Evolutionary conservation across 352 stramenopile genomes (phyloP), one percentile per base, ranked within the genome.

Genomic region (Pythium catenulatum): DNA sequence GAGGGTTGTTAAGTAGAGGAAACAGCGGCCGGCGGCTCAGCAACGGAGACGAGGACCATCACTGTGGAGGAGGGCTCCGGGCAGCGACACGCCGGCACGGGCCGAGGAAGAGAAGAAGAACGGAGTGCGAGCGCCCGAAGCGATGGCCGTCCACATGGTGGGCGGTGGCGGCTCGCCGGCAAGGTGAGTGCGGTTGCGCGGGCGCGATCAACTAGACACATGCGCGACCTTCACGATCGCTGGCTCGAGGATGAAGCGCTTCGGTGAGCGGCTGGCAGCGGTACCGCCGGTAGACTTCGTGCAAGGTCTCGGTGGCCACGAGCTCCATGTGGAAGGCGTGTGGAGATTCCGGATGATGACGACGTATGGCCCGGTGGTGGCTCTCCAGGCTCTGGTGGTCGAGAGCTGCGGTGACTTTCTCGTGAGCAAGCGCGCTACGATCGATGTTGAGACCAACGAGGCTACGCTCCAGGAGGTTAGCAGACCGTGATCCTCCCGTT

Each of bases 121-220:
- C n/a, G n/a, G n/a, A n/a, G n/a, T n/a, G n/a, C n/a, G n/a, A n/a
- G n/a, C n/a, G n/a, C n/a, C n/a, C n/a, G n/a, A n/a, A n/a, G n/a
- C n/a, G n/a, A n/a, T n/a, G n/a, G n/a, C n/a, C n/a, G n/a, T n/a
- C n/a, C n/a, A n/a, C n/a, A n/a, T n/a, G n/a, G n/a, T n/a, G n/a
- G n/a, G n/a, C n/a, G n/a, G n/a, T n/a, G n/a, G n/a, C n/a, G n/a
- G n/a, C n/a, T n/a, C n/a, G n/a, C n/a, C n/a, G n/a, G n/a, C n/a
- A n/a, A n/a, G n/a, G n/a, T n/a, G n/a, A n/a, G n/a, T n/a, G n/a
- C n/a, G n/a, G n/a, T n/a, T n/a, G n/a, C n/a, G n/a, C n/a, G n/a
- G n/a, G n/a, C n/a, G n/a, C n/a, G n/a, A n/a, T n/a, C n/a, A 78
- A n/a, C 30, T 78, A 7, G 69, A 78, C 69, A 78, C 69, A 3